Conservation (phyloP, 2,329 filamentous ascomycete species). For the Dothidotthia symphoricarpi region DNA sequence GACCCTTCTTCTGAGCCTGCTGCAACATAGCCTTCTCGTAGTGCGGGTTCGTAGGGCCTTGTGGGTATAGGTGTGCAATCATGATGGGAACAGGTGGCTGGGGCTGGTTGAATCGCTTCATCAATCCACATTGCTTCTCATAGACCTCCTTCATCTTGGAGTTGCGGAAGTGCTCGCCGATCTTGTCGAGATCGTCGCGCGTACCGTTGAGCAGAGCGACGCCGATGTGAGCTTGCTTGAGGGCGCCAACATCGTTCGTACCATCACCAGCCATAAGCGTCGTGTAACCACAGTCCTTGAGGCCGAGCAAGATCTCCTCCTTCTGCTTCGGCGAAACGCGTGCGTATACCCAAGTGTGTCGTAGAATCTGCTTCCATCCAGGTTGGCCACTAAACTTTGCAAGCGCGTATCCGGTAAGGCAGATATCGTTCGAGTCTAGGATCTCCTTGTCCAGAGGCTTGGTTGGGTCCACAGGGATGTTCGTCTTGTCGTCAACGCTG, state of each 20-base stretch:
- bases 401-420: conserved; percentile 91
- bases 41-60: conserved; percentile 87
- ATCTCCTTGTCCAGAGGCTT: conserved; percentile 79
- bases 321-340: conserved; percentile 98
- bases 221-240: conserved; percentile 97
- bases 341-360: conserved; percentile 95
- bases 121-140: conserved; percentile 88
- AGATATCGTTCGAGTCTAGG: conserved; percentile 82
- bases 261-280: conserved; percentile 98
- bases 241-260: conserved; percentile 94
- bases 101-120: conserved; percentile 94
- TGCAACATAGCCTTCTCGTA: conserved; percentile 88
- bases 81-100: conserved; percentile 85
- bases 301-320: conserved; percentile 93
- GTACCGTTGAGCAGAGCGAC: conserved; percentile 95
- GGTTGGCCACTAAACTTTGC: conserved; percentile 81
- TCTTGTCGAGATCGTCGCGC: conserved; percentile 83
- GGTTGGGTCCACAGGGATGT: conserved; percentile 79
- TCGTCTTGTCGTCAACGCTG: conserved; percentile 86
- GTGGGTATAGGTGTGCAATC: conserved; percentile 92
- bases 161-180: conserved; percentile 88
- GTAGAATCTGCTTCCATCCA: conserved; percentile 73
- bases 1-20: conserved; percentile 76
- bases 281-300: conserved; percentile 96
- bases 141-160: conserved; percentile 99